Base-by-base conservation (phyloP, 257 asterid genomes). In the Fraxinus excelsior region DNA sequence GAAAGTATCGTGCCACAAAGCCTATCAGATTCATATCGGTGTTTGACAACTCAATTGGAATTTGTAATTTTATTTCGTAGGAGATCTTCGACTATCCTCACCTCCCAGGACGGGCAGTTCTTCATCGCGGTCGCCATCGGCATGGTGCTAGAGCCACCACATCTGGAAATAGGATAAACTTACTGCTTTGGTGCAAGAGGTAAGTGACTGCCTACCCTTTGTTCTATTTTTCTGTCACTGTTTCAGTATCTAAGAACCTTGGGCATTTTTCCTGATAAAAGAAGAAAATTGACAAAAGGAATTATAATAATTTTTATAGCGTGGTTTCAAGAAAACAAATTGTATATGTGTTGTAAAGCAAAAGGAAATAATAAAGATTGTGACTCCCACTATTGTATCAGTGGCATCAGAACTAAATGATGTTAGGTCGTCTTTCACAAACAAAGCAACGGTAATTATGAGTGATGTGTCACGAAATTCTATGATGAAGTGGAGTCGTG, bases 61-160 rank as follows among this genome's bases (percentile, higher is more conserved):
- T 82, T 82, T 83, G 68, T 79, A 29, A 80, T 74, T 71, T 68
- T 83, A 46, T 72, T 70, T 74, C 86, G 81, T 80, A 95, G 99
- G 99, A 95, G 88, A 79, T 83, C 77, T 89, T 89, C 58, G 99
- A 95, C 79, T 90, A 91, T 78, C 44, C 91, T 13, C 99, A 95
- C 82, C 84, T 77, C 42, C 89, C 97, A 10, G 99, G 99, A 37
- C 89, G 87, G 38, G 99, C 97, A 34, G 84, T 95, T 84, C 98
- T 95, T 85, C 97, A 95, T 74, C 92, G 94, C 77, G 99, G 99
- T 74, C 95, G 99, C 78, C 98, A 93, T 85, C 87, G 99, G 82
- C 99, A 93, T 84, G 99, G 99, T 80, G 99, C 98, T 76, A 91
- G 99, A 85, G 97, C 98, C 75, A 95, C 97, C 71, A 93, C 95